A percentile compares a stretch with the other conserved stretches of the same genome.
phyloP scores from a whole-genome alignment of 345 rosid species.

The Acer negundo region DNA sequence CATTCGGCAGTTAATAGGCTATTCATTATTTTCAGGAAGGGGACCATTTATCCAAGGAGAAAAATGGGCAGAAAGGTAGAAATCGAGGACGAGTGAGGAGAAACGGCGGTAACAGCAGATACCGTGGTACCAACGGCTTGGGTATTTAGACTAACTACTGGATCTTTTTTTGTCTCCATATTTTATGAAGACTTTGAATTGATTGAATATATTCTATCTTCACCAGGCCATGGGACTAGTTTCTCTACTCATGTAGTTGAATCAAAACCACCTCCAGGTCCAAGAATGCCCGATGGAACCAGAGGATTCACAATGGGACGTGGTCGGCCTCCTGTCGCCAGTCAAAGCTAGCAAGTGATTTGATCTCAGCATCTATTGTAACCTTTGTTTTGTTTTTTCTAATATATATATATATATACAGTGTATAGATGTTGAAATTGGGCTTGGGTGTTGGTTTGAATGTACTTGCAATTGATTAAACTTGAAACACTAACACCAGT shows the following conservation, averaged over 20 bases:
- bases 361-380: constrained; percentile 28
- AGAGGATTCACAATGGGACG: constrained; percentile 93
- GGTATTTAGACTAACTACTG: constrained; percentile 31
- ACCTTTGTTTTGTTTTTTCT: background rate
- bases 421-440: constrained; percentile 24
- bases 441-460: constrained; percentile 4
- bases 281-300: constrained; percentile 99
- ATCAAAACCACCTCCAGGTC: constrained; percentile 87
- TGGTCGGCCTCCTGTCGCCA: constrained; percentile 51
- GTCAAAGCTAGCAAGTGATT: constrained; percentile 21
- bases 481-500: background rate
- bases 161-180: background rate
- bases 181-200: background rate
- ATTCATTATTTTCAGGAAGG: constrained; percentile 40
- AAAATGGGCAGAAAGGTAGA: constrained; percentile 53
- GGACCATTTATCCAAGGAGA: constrained; percentile 52
- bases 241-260: constrained; percentile 46
- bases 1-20: background rate
- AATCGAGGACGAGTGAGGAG: constrained; percentile 55
- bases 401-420: too few species aligned
- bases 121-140: constrained; percentile 48
- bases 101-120: constrained; percentile 29
- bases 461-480: background rate
- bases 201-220: background rate
- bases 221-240: constrained; percentile 66